phyloP scores from a whole-genome alignment of 2,329 filamentous ascomycete species.

The Fusarium nelsonii region DNA sequence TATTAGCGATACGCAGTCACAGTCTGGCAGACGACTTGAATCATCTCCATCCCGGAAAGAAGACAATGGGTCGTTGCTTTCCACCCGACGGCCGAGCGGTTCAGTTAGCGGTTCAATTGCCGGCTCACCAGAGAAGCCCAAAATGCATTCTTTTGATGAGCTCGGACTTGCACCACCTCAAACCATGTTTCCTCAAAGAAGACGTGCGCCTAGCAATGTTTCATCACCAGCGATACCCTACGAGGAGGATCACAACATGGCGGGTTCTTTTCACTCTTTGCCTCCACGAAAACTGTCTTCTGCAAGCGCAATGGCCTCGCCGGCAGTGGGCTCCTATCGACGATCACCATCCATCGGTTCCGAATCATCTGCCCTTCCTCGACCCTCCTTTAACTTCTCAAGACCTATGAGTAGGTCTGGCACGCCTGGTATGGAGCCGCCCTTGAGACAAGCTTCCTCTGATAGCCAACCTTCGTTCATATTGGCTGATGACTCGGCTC shows the following conservation, averaged over 20 bases:
- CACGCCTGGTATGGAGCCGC: slow-evolving; percentile 68
- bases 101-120: slow-evolving; percentile 49
- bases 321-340: slow-evolving; percentile 70
- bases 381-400: slow-evolving; percentile 93
- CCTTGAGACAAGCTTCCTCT: slow-evolving; percentile 72
- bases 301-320: slow-evolving; percentile 70
- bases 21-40: slow-evolving; percentile 46
- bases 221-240: slow-evolving; percentile 74
- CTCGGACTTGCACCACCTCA: slow-evolving; percentile 64
- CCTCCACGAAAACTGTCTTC: slow-evolving; percentile 82
- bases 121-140: slow-evolving; percentile 61
- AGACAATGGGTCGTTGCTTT: slow-evolving; percentile 52
- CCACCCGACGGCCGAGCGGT: slow-evolving; percentile 48
- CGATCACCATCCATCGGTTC: slow-evolving; percentile 89
- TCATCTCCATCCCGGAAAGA: slow-evolving; percentile 52
- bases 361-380: slow-evolving; percentile 78
- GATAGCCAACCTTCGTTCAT: slow-evolving; percentile 76
- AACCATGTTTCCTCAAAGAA: slow-evolving; percentile 60
- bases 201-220: slow-evolving; percentile 68
- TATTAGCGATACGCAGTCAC: slow-evolving; percentile 55
- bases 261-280: slow-evolving; percentile 70
- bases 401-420: slow-evolving; percentile 84
- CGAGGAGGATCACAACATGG: slow-evolving; percentile 76
- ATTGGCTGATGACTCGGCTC: slow-evolving; percentile 72
- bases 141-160: slow-evolving; percentile 64